Evolutionary conservation across 257 asterid genomes (phyloP).

Genomic region (Vinca minor): DNA sequence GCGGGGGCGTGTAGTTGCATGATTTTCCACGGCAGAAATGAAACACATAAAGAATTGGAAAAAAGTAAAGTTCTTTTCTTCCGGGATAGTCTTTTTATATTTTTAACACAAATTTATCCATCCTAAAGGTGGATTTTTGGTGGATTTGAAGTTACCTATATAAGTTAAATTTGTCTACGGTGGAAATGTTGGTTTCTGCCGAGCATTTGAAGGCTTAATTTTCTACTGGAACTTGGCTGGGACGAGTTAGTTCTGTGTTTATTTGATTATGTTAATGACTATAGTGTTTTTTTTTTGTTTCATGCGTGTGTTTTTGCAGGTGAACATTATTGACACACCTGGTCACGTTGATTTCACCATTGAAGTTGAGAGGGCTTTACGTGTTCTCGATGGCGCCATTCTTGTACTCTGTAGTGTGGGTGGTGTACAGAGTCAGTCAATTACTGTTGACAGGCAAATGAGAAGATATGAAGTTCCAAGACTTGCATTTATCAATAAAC

Average conservation of each 20-base stretch:
- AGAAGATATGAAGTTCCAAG: constrained; percentile 97
- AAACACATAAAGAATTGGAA: not conserved
- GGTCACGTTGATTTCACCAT: constrained; percentile 98
- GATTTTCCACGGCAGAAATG: not conserved
- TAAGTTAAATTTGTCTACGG: not conserved
- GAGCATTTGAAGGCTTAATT: not conserved
- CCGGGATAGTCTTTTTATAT: not conserved
- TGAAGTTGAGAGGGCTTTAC: constrained; percentile 98
- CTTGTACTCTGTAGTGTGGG: constrained; percentile 97
- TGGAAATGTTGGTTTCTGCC: not conserved
- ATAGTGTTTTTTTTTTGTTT: constrained; percentile 2
- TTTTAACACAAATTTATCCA: not conserved
- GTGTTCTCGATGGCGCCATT: constrained; percentile 98
- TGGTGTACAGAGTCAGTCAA: constrained; percentile 98
- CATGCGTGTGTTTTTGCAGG: constrained; percentile 37
- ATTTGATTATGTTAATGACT: not conserved
- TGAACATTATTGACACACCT: constrained; percentile 94
- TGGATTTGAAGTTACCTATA: not conserved
- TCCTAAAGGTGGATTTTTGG: not conserved
- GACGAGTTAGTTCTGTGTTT: not conserved
- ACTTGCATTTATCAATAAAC: constrained; percentile 89
- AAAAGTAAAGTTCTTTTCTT: not conserved
- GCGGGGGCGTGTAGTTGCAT: not conserved
- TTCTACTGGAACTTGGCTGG: not conserved
- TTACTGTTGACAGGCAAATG: constrained; percentile 98